A percentile compares a stretch with the other conserved stretches of the same genome.
These are phyloP conservation scores for Colletotrichum salicis DNA, from an alignment of 2,329 filamentous ascomycete species.

Conservation along the genomic window DNA sequence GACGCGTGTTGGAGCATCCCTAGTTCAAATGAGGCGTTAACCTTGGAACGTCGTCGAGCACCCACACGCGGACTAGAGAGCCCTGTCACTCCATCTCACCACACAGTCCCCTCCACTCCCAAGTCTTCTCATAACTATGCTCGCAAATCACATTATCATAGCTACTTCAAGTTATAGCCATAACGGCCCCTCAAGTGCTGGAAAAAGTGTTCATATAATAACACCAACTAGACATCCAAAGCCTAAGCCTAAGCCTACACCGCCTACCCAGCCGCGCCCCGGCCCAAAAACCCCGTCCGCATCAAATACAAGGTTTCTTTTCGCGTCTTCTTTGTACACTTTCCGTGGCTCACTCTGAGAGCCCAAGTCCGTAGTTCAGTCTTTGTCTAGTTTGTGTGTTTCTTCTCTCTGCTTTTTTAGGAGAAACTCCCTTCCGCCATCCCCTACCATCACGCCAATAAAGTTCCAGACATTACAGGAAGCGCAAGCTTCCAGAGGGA, in stretches of 20 bases:
- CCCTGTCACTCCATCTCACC: background rate
- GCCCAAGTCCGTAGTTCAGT: conserved; percentile 1
- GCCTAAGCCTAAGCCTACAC: conserved; percentile 29
- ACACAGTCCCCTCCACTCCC: background rate
- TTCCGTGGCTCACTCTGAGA: background rate
- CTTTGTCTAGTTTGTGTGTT: conserved; percentile 16
- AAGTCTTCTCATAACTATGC: background rate
- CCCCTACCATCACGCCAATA: background rate
- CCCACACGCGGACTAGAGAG: too few relatives aligned
- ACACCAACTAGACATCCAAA: conserved; percentile 30
- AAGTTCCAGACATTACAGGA: conserved; percentile 48
- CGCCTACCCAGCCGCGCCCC: conserved; percentile 34
- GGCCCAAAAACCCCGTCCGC: conserved; percentile 22
- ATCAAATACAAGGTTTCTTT: conserved; percentile 23
- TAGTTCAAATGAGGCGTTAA: too few relatives aligned
- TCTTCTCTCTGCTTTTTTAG: background rate
- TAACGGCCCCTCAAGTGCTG: background rate
- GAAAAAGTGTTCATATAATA: conserved; percentile 10
- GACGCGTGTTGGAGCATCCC: too few relatives aligned
- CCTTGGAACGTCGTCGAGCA: too few relatives aligned
- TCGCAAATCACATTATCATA: background rate
- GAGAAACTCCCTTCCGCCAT: background rate
- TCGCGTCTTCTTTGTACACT: conserved; percentile 32
- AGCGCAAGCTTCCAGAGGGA: conserved; percentile 56
- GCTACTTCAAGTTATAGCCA: background rate